Conservation (phyloP, 148 eudicot species). For the Fallopia convolvulus region DNA sequence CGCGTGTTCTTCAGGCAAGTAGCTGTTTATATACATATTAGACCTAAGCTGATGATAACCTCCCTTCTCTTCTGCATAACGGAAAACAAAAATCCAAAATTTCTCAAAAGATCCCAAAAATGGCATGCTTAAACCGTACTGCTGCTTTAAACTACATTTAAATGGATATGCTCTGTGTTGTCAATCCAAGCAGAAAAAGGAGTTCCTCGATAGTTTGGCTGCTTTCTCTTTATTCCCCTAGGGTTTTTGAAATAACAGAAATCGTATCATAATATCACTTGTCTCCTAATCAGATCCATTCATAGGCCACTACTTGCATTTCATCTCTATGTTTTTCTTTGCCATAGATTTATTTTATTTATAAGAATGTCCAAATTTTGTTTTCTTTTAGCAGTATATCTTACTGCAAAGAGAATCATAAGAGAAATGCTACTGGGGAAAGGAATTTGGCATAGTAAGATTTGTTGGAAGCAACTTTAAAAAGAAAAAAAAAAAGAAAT, state of each 20-base stretch:
- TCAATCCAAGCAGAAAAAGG: too few species aligned
- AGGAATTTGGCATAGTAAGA: neutral
- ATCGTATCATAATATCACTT: too few species aligned
- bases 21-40: neutral
- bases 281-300: too few species aligned
- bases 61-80: neutral
- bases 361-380: neutral
- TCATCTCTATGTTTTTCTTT: neutral
- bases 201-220: neutral
- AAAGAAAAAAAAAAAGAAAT: neutral
- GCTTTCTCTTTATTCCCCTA: neutral
- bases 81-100: too few species aligned
- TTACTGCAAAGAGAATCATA: neutral
- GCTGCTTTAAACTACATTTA: too few species aligned
- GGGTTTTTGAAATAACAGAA: too few species aligned
- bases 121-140: too few species aligned
- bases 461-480: neutral
- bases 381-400: neutral
- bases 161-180: too few species aligned
- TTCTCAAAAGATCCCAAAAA: too few species aligned
- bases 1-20: constrained; percentile 54
- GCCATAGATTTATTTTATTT: neutral
- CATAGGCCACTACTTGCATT: neutral
- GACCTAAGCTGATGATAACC: neutral
- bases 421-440: neutral